Evolutionary conservation across 2,329 filamentous ascomycete genomes (phyloP), one percentile per base, ranked within the genome.

Genomic region (Aureobasidium sp.): DNA sequence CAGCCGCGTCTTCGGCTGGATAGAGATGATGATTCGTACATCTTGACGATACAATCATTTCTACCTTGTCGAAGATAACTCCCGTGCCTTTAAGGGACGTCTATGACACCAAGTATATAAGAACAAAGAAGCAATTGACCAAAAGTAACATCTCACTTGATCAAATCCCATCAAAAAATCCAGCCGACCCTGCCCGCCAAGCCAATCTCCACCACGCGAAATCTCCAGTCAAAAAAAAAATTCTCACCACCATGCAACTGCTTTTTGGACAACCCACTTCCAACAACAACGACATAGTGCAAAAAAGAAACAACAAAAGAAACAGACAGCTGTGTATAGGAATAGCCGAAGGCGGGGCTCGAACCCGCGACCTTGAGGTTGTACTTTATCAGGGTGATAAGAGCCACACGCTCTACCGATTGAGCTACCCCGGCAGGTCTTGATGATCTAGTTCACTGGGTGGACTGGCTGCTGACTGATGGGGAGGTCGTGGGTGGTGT

Each of bases 351-450:
- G 55, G 55, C n/a, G 55, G 55, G 55, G 55, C 55, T 58, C 55
- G 55, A 58, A 58, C 55, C 42, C 55, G n/a, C 55, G 55, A 58
- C 55, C 55, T 58, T 58, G 55, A 58, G 55, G 55, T 58, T 57
- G 17, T 25, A 15, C 20, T 17, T 34, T 45, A 36, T 45, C 15
- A 14, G 5, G 2, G 25, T 41, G 39, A 67, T 77, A 77, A 77
- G 75, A 76, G 76, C 75, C 76, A 74, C 73, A 75, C 73, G 74
- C 74, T 76, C 74, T 77, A 72, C 72, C 75, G 75, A 78, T 77
- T 77, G 75, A 78, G 76, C 75, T 77, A 77, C 72, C 75, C 75
- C 70, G 74, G 75, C 75, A 64, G 56, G 56, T 44, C 44, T 58
- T 39, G 41, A 11, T 47, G 44, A 48, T 48, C 44, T 48, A 48